Evolutionary conservation across 495 filamentous ascomycete genomes (phyloP), one percentile per base, ranked within the genome.

Genomic region (Aspergillus olivimuriae): DNA sequence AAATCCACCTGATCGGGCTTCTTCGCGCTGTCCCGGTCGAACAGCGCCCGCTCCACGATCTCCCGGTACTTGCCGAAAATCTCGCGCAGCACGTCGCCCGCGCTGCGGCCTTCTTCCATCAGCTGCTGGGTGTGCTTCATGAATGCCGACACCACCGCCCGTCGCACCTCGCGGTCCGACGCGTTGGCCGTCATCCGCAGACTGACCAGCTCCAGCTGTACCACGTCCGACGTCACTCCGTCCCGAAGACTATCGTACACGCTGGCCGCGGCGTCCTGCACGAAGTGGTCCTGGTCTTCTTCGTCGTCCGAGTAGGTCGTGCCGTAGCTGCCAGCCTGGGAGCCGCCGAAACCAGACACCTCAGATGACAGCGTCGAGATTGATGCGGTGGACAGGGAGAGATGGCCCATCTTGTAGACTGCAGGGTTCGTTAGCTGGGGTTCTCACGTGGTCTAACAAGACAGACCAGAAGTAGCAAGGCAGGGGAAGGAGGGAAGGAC

Each of bases 151-250:
- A 84, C 87, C 20, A 96, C 80, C 3, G 92, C 87, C 3, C 83
- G 84, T 18, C 91, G 86, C 47, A 96, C 85, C 60, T 89, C 82
- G 53, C 82, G 74, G 50, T 94, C 90, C 2, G 84, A 86, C 4
- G 92, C 94, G 57, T 99, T 89, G 48, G 83, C 84, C 17, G 80
- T 84, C 66, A 99, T 86, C 4, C 90, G 81, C 26, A 95, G 75
- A 52, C 86, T 83, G 66, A 84, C 92, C 32, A 99, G 82, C 59
- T 99, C 92, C 9, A 97, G 73, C 52, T 86, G 83, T 7, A 92
- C 88, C 9, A 84, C 84, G 56, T 92, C 87, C n/a, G 87, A 80
- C 31, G 87, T 78, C 39, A 84, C 81, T 11, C 73, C 73, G 34
- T 83, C 77, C 42, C 79, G 79, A 28, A 99, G 71, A 32, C 88